Evolutionary conservation across 169 alveolate species (phyloP).

Genomic region (Cystoisospora suis): DNA sequence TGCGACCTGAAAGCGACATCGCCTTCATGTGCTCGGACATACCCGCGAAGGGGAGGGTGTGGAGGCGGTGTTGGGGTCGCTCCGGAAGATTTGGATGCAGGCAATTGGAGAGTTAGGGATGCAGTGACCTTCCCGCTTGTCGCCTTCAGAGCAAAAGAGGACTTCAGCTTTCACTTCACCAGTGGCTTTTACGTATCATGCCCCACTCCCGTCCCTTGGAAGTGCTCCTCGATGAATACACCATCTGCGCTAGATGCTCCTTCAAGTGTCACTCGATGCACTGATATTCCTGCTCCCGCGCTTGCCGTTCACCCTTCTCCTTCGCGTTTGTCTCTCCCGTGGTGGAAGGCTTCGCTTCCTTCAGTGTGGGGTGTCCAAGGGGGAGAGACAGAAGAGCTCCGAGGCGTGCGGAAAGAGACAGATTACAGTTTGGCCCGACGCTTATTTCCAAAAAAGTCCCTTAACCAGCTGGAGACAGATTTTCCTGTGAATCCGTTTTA

Average conservation of each 20-base stretch:
- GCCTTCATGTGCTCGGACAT: too few relatives aligned
- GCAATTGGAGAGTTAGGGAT: not conserved
- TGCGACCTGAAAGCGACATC: too few relatives aligned
- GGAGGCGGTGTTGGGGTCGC: too few relatives aligned
- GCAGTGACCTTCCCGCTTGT: not conserved
- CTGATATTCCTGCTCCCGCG: too few relatives aligned
- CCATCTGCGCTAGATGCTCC: not conserved
- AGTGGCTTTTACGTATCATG: not conserved
- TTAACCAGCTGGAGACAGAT: constrained; percentile 41
- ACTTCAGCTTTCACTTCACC: not conserved
- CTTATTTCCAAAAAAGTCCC: not conserved
- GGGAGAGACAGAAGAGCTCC: too few relatives aligned
- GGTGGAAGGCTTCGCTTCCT: too few relatives aligned
- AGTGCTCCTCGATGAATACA: not conserved
- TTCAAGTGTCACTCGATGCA: not conserved
- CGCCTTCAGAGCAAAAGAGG: constrained; percentile 13
- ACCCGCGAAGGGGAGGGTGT: too few relatives aligned
- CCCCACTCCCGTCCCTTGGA: not conserved
- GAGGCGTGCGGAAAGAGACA: not conserved
- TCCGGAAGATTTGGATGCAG: not conserved
- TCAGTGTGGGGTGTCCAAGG: too few relatives aligned
- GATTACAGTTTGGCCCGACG: not conserved
- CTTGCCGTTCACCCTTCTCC: too few relatives aligned
- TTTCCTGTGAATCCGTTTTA: constrained; percentile 36
- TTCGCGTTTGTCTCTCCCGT: too few relatives aligned